A percentile compares a stretch with the other conserved stretches of the same genome.
These are phyloP conservation scores for Elasticomyces elasticus DNA, from an alignment of 495 filamentous ascomycete species.

Conservation along the genomic window DNA sequence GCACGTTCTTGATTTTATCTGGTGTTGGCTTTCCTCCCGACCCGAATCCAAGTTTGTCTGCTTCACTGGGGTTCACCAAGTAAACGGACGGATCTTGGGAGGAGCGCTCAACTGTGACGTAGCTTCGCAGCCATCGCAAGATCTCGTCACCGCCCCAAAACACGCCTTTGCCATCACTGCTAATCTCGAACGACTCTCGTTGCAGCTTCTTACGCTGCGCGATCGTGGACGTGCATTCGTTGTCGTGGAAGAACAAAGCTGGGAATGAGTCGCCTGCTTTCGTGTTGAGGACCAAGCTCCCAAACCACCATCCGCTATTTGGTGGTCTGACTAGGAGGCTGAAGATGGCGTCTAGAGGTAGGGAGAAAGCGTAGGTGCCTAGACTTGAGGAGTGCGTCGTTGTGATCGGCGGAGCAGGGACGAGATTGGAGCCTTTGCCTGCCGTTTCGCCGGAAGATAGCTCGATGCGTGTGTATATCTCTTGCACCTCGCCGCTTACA, in stretches of 20 bases:
- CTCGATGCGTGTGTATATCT: slow-evolving; percentile 89
- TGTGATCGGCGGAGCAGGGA: slow-evolving; percentile 80
- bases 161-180: slow-evolving; percentile 65
- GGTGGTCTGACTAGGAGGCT: slow-evolving; percentile 83
- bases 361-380: slow-evolving; percentile 83
- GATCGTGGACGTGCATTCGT: slow-evolving; percentile 91
- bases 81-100: slow-evolving; percentile 80
- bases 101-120: slow-evolving; percentile 72
- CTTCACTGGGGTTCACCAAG: slow-evolving; percentile 73
- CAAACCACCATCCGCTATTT: slow-evolving; percentile 96
- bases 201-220: slow-evolving; percentile 80
- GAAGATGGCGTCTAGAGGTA: slow-evolving; percentile 84
- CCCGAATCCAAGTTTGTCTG: slow-evolving; percentile 76
- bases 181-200: slow-evolving; percentile 80
- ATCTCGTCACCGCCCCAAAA: slow-evolving; percentile 99
- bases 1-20: slow-evolving; percentile 30
- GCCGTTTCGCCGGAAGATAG: slow-evolving; percentile 67
- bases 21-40: slow-evolving; percentile 39
- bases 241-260: slow-evolving; percentile 93
- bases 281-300: slow-evolving; percentile 85
- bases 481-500: slow-evolving; percentile 76
- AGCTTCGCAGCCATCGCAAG: slow-evolving; percentile 75
- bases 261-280: slow-evolving; percentile 84
- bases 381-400: slow-evolving; percentile 57
- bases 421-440: slow-evolving; percentile 76